Conservation (phyloP, 2,329 filamentous ascomycete genomes). For the Talaromyces marneffei region DNA sequence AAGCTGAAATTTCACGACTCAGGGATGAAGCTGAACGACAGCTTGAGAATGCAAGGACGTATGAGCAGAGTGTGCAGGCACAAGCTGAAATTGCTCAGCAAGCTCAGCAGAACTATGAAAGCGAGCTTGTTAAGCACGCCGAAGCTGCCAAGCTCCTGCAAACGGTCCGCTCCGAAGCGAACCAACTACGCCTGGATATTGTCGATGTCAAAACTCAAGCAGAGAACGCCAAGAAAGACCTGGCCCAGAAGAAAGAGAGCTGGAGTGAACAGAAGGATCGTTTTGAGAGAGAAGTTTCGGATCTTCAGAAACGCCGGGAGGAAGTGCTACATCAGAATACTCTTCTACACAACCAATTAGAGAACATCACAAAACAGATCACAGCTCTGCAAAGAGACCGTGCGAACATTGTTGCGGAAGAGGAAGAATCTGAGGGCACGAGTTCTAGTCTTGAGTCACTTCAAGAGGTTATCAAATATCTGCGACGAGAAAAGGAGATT, state of each 20-base stretch:
- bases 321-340: slow-evolving; percentile 87
- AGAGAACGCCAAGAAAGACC: slow-evolving; percentile 73
- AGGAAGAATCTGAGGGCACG: slow-evolving; percentile 44
- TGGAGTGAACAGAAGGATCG: slow-evolving; percentile 78
- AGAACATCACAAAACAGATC: slow-evolving; percentile 75
- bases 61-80: slow-evolving; percentile 84
- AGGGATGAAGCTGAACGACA: slow-evolving; percentile 80
- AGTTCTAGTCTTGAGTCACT: slow-evolving; percentile 64
- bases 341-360: slow-evolving; percentile 81
- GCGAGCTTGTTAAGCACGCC: slow-evolving; percentile 88
- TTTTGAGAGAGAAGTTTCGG: slow-evolving; percentile 76
- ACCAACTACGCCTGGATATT: slow-evolving; percentile 72
- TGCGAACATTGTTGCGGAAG: slow-evolving; percentile 49
- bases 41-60: slow-evolving; percentile 70
- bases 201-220: slow-evolving; percentile 71
- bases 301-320: slow-evolving; percentile 71
- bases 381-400: slow-evolving; percentile 71
- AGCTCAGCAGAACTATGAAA: slow-evolving; percentile 92
- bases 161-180: slow-evolving; percentile 69
- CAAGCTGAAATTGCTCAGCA: slow-evolving; percentile 91
- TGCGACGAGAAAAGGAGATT: slow-evolving; percentile 95
- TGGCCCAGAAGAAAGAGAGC: slow-evolving; percentile 75
- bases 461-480: slow-evolving; percentile 83
- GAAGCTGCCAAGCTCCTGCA: slow-evolving; percentile 87
- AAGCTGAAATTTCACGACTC: slow-evolving; percentile 71